phyloP scores from a whole-genome alignment of 2,329 filamentous ascomycete genomes.

The Penicillium aurantiogriseum region DNA sequence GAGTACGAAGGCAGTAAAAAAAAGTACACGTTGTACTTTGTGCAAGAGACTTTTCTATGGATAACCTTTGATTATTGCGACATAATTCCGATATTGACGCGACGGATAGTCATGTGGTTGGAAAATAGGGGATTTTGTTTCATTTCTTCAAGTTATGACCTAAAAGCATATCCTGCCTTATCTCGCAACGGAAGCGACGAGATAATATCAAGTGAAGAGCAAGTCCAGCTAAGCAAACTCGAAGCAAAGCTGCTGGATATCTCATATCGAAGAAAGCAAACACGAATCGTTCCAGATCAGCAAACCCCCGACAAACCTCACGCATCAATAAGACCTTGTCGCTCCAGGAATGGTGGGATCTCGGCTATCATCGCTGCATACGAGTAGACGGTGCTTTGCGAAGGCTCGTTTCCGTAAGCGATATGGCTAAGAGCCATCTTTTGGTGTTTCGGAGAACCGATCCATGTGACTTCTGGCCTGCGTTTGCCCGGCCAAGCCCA shows the following conservation, averaged over 20 bases:
- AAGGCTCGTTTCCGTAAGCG: conserved; percentile 25
- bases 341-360: conserved; percentile 20
- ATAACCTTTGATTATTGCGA: not conserved
- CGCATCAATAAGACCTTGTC: not conserved
- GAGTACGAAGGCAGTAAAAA: too few relatives aligned
- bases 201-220: not conserved
- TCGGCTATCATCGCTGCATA: conserved; percentile 24
- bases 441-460: conserved; percentile 17
- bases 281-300: not conserved
- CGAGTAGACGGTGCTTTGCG: conserved; percentile 18
- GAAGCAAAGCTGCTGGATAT: not conserved
- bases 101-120: not conserved
- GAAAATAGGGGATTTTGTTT: not conserved
- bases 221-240: not conserved
- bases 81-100: not conserved
- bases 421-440: conserved; percentile 23
- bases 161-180: not conserved
- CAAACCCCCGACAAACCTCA: not conserved
- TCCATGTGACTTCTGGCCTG: conserved; percentile 21
- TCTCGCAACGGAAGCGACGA: not conserved
- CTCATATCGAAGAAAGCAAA: not conserved
- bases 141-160: not conserved
- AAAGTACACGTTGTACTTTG: too few relatives aligned
- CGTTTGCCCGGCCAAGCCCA: not conserved
- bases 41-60: too few relatives aligned